phyloP scores from a whole-genome alignment of 306 rosid genomes.

The Cercis canadensis region DNA sequence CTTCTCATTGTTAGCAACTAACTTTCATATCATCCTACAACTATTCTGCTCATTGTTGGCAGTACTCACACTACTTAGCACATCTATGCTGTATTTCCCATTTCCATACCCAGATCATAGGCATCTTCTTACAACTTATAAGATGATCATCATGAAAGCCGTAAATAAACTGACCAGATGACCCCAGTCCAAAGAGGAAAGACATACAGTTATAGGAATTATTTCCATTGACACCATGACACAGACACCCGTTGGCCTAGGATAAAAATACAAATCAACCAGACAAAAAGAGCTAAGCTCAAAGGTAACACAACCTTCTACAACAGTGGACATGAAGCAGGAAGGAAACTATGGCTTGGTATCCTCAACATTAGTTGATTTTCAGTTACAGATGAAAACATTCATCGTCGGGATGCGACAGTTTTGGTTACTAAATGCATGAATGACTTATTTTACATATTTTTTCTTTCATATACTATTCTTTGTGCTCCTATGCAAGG shows the following conservation, averaged over 20 bases:
- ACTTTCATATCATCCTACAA: neutral
- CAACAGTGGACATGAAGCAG: too few relatives aligned
- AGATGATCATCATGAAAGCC: neutral
- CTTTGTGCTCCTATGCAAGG: too few relatives aligned
- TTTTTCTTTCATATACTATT: too few relatives aligned
- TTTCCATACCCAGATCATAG: neutral
- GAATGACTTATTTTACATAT: too few relatives aligned
- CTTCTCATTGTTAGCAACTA: neutral
- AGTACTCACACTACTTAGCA: neutral
- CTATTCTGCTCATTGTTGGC: neutral
- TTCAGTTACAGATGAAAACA: too few relatives aligned
- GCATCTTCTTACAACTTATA: slow-evolving; percentile 3
- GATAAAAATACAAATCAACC: too few relatives aligned
- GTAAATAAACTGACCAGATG: neutral
- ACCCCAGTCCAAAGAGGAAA: neutral
- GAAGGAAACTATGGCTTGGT: too few relatives aligned
- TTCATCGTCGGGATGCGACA: too few relatives aligned
- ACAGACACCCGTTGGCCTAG: slow-evolving; percentile 7
- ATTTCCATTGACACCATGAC: neutral
- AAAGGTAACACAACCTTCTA: too few relatives aligned
- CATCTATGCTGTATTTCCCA: neutral
- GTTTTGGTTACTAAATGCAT: too few relatives aligned
- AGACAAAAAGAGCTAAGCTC: too few relatives aligned
- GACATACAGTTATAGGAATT: neutral
- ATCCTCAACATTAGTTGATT: too few relatives aligned